Conservation (phyloP, 192 early-diverging fungal genomes). For the Coemansia sp. region DNA sequence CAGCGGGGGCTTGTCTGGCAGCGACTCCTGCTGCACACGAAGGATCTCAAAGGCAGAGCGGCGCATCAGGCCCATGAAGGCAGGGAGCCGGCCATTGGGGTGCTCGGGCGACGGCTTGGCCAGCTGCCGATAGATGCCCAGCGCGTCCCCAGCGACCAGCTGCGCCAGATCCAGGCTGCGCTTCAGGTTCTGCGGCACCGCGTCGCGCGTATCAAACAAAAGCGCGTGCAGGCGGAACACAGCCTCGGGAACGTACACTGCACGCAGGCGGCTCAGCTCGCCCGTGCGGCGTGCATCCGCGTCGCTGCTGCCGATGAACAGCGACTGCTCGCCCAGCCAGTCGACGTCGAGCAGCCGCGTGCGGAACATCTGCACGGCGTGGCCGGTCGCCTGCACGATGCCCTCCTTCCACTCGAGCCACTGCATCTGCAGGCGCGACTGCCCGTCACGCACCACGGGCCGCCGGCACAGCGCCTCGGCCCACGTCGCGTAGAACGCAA, state of each 20-base stretch:
- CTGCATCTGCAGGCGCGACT: constrained; percentile 19
- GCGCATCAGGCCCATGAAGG: constrained; percentile 54
- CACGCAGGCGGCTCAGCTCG: constrained; percentile 52
- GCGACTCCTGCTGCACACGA: constrained; percentile 35
- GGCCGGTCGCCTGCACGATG: constrained; percentile 16
- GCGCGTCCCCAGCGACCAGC: constrained; percentile 53
- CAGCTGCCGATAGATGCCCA: constrained; percentile 49
- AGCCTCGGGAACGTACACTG: constrained; percentile 63
- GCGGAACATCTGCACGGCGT: constrained; percentile 31
- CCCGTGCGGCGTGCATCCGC: constrained; percentile 11
- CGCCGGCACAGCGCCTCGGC: constrained; percentile 38
- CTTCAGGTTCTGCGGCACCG: constrained; percentile 54
- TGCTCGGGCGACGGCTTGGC: constrained; percentile 39
- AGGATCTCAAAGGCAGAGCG: constrained; percentile 52
- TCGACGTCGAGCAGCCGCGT: constrained; percentile 33
- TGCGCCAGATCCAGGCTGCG: constrained; percentile 57
- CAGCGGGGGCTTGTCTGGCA: too few relatives aligned
- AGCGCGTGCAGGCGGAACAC: constrained; percentile 69
- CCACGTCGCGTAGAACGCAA: constrained; percentile 41
- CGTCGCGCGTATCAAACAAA: constrained; percentile 60
- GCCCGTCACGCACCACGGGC: constrained; percentile 5
- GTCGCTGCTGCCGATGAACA: constrained; percentile 13
- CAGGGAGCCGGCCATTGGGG: constrained; percentile 45
- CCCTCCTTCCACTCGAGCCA: constrained; percentile 41
- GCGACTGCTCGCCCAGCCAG: constrained; percentile 32